These are phyloP conservation scores for Candida sanyaensis DNA, from an alignment of 1,139 yeast species.

Conservation along the genomic window DNA sequence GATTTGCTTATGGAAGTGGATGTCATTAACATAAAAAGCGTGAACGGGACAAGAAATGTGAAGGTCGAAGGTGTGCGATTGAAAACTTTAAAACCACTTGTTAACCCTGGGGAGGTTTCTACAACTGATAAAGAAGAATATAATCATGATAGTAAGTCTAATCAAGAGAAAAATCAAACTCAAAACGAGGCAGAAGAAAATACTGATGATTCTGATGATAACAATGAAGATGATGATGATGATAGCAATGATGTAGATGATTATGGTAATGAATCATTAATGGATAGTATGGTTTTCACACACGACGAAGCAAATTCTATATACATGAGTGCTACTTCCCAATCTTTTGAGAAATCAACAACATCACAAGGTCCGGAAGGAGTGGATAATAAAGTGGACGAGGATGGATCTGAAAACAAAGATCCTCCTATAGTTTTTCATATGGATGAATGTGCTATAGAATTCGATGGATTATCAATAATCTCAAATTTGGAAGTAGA, in stretches of 20 bases:
- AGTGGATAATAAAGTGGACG: slow-evolving; percentile 11
- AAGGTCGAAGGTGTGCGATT: slow-evolving; percentile 39
- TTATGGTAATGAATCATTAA: slow-evolving; percentile 45
- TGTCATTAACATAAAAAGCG: slow-evolving; percentile 38
- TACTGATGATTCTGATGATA: slow-evolving; percentile 14
- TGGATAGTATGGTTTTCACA: slow-evolving; percentile 67
- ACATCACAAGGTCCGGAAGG: slow-evolving; percentile 6
- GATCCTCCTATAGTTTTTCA: slow-evolving; percentile 24
- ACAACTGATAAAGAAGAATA: slow-evolving; percentile 13
- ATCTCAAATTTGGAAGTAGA: slow-evolving; percentile 50
- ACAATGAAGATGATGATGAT: slow-evolving; percentile 18
- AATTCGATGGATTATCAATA: slow-evolving; percentile 53
- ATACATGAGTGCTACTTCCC: slow-evolving; percentile 80
- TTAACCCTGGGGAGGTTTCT: slow-evolving; percentile 29
- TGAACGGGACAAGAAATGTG: slow-evolving; percentile 50
- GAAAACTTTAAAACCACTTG: slow-evolving; percentile 38
- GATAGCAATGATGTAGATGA: slow-evolving; percentile 27
- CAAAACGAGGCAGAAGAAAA: slow-evolving; percentile 22
- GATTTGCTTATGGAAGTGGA: slow-evolving; percentile 47
- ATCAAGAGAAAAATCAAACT: slow-evolving; percentile 18
- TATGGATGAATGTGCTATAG: slow-evolving; percentile 38
- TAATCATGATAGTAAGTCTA: slow-evolving; percentile 15
- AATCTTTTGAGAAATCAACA: slow-evolving; percentile 28
- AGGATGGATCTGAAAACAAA: slow-evolving; percentile 3
- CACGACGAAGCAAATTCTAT: slow-evolving; percentile 72